Percentiles rank a stretch among this genome's conserved stretches.
Evolutionary conservation across 345 rosid species (phyloP).

Genomic region (Brassica incana): DNA sequence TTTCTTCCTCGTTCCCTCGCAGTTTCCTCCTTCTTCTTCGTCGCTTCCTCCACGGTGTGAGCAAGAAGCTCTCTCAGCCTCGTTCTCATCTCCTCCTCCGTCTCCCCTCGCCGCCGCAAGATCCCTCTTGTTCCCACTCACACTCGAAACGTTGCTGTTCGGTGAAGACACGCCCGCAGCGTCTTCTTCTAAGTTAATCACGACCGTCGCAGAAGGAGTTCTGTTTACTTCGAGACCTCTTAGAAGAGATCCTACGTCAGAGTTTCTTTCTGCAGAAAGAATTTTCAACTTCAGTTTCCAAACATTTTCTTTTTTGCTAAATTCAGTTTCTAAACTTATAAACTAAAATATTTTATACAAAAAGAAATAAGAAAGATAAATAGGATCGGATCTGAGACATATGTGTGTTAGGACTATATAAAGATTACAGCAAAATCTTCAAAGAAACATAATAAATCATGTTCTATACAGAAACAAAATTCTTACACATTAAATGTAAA

Average conservation of each 20-base stretch:
- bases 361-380: not conserved
- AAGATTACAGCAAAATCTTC: not conserved
- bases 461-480: not conserved
- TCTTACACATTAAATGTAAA: not conserved
- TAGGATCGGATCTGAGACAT: constrained; percentile 11
- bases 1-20: constrained; percentile 74
- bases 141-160: constrained; percentile 78
- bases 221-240: constrained; percentile 61
- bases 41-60: constrained; percentile 61
- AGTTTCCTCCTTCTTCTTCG: constrained; percentile 67
- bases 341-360: not conserved
- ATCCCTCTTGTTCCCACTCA: constrained; percentile 77
- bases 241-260: constrained; percentile 46
- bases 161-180: constrained; percentile 66
- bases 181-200: constrained; percentile 47
- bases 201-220: constrained; percentile 38
- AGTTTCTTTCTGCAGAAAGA: constrained; percentile 45
- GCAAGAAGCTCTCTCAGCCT: constrained; percentile 69
- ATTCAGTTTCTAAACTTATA: not conserved
- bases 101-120: constrained; percentile 37
- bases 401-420: not conserved
- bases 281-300: not conserved
- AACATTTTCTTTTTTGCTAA: not conserved
- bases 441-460: not conserved
- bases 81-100: constrained; percentile 52